phyloP scores from a whole-genome alignment of 2,329 filamentous ascomycete species.

The Capronia coronata region DNA sequence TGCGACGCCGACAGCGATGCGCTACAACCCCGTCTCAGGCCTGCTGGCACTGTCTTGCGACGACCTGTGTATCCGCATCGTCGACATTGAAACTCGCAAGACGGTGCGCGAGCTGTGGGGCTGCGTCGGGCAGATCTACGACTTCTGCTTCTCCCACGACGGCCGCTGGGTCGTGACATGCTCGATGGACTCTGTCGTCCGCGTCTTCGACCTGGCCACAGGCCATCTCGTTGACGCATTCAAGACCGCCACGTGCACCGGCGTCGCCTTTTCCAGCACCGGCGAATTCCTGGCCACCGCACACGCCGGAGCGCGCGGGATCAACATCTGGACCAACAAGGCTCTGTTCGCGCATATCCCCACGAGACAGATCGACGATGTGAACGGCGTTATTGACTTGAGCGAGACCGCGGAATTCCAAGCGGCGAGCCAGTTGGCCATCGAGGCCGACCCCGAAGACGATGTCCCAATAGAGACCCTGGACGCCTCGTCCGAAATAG shows the following conservation, averaged over 20 bases:
- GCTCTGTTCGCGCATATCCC: constrained; percentile 83
- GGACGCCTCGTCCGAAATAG: constrained; percentile 49
- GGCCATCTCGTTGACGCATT: constrained; percentile 93
- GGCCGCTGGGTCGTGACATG: constrained; percentile 90
- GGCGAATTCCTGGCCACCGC: constrained; percentile 93
- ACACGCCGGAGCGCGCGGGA: constrained; percentile 71
- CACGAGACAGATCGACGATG: constrained; percentile 74
- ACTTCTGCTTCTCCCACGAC: constrained; percentile 84
- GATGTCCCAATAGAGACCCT: constrained; percentile 42
- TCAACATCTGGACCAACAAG: constrained; percentile 95
- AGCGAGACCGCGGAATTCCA: constrained; percentile 59
- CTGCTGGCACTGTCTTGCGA: constrained; percentile 83
- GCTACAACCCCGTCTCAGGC: constrained; percentile 76
- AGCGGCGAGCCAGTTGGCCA: constrained; percentile 67
- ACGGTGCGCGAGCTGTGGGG: constrained; percentile 92
- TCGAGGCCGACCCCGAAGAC: constrained; percentile 46
- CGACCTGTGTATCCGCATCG: constrained; percentile 77
- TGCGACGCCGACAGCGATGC: constrained; percentile 66
- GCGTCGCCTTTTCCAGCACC: constrained; percentile 78
- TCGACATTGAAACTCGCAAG: constrained; percentile 84
- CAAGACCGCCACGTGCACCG: constrained; percentile 70
- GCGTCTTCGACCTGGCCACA: constrained; percentile 93
- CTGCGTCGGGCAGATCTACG: constrained; percentile 64
- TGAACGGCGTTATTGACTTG: constrained; percentile 60
- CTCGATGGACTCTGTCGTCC: constrained; percentile 69